These are phyloP conservation scores for Fusarium sp. DNA, from an alignment of 2,329 filamentous ascomycete species.

Conservation along the genomic window DNA sequence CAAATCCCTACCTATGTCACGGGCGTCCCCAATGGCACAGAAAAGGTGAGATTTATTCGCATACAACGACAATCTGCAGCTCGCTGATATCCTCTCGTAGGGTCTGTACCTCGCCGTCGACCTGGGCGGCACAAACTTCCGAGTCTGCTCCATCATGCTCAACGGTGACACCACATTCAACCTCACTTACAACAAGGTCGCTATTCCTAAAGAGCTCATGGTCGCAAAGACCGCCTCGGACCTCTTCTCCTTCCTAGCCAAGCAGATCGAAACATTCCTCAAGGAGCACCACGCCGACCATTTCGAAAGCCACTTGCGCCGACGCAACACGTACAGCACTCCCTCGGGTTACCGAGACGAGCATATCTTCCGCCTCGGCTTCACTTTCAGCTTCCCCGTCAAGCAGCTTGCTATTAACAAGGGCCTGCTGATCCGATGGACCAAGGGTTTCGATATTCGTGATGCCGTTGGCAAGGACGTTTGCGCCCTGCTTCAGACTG, in stretches of 20 bases:
- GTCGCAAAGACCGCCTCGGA: conserved; percentile 87
- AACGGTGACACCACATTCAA: conserved; percentile 97
- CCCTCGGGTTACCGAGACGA: conserved; percentile 76
- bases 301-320: conserved; percentile 79
- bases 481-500: conserved; percentile 87
- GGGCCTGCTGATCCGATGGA: conserved; percentile 95
- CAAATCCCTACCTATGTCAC: conserved; percentile 99
- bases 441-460: conserved; percentile 98
- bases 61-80: conserved; percentile 6
- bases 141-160: conserved; percentile 94
- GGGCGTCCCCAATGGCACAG: conserved; percentile 94
- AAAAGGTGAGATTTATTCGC: conserved; percentile 77
- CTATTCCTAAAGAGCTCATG: conserved; percentile 93
- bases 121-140: conserved; percentile 98
- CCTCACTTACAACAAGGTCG: conserved; percentile 91
- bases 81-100: conserved; percentile 61
- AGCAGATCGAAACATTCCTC: conserved; percentile 92
- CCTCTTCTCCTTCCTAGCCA: conserved; percentile 92
- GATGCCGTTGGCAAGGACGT: conserved; percentile 96
- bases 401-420: conserved; percentile 96
- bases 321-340: conserved; percentile 73
- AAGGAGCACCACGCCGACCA: conserved; percentile 90
- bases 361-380: conserved; percentile 93
- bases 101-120: conserved; percentile 97
- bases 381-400: conserved; percentile 98